phyloP scores from a whole-genome alignment of 371 early-diverging fungal genomes.

The Mucor indicus region DNA sequence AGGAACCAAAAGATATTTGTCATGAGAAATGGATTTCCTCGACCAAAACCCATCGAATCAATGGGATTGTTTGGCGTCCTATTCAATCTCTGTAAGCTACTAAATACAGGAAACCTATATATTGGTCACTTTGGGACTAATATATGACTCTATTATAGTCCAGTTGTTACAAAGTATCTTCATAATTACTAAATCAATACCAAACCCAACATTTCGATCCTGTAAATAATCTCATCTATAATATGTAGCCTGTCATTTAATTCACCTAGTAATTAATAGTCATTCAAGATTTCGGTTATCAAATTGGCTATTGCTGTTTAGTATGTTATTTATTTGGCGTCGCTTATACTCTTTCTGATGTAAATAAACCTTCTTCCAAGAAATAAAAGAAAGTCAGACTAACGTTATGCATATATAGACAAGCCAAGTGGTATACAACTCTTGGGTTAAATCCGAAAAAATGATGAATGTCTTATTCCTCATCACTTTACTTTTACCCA shows the following conservation, averaged over 20 bases:
- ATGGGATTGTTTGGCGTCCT: conserved; percentile 7
- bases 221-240: too few relatives aligned
- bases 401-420: neutral
- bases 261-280: too few relatives aligned
- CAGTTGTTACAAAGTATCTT: conserved; percentile 6
- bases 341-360: conserved; percentile 14
- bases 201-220: conserved; percentile 11
- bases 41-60: conserved; percentile 14
- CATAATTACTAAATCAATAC: conserved; percentile 11
- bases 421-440: conserved; percentile 6
- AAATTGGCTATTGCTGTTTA: conserved; percentile 11
- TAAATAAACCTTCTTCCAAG: neutral
- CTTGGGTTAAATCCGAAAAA: conserved; percentile 12
- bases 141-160: conserved; percentile 7
- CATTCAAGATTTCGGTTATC: conserved; percentile 4
- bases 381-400: neutral
- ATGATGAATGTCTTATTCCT: conserved; percentile 3
- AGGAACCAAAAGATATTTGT: conserved; percentile 12
- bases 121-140: too few relatives aligned
- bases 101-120: too few relatives aligned
- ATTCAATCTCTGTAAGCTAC: conserved; percentile 11
- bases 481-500: neutral
- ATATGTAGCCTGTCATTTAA: too few relatives aligned
- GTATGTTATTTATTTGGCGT: conserved; percentile 14
- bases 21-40: conserved; percentile 9